A percentile compares a stretch with the other conserved stretches of the same genome.
Conservation (phyloP, 2,329 filamentous ascomycete genomes). For the Aquanectria penicillioides region DNA sequence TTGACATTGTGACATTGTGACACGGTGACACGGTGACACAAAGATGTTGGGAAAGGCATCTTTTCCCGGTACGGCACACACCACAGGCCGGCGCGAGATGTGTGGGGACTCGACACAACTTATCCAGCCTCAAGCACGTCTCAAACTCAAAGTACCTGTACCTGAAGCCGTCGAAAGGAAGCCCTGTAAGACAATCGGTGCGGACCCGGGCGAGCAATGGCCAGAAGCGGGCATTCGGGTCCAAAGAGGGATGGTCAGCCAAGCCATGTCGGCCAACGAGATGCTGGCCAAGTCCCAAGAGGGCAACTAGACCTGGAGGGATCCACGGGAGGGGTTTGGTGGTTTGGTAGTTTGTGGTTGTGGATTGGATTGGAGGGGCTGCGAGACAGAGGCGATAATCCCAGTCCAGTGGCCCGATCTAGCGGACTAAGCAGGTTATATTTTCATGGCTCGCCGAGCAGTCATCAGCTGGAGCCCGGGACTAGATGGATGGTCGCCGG, state of each 20-base stretch:
- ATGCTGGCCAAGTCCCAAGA: constrained; percentile 1
- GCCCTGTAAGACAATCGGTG: constrained; percentile 8
- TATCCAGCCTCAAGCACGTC: constrained; percentile 17
- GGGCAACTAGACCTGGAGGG: constrained; percentile 1
- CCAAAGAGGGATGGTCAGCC: constrained; percentile 18
- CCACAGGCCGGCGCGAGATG: too few species aligned
- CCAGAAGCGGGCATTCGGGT: not conserved
- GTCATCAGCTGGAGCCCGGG: too few species aligned
- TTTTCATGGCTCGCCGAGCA: too few species aligned
- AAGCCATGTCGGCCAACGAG: constrained; percentile 12
- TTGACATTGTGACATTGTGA: constrained; percentile 6
- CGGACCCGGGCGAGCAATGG: not conserved
- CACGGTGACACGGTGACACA: too few species aligned
- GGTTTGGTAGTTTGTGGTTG: not conserved
- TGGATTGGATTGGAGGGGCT: not conserved
- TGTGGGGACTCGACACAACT: constrained; percentile 9
- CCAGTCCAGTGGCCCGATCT: too few species aligned
- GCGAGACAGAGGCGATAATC: constrained; percentile 1
- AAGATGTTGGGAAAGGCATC: too few species aligned
- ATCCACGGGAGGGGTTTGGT: not conserved
- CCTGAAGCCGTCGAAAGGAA: not conserved
- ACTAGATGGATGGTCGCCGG: too few species aligned
- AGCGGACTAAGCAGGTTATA: too few species aligned
- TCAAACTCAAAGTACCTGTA: not conserved
- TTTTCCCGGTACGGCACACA: too few species aligned